phyloP scores from a whole-genome alignment of 495 filamentous ascomycete genomes.

The Penicillium salamii region DNA sequence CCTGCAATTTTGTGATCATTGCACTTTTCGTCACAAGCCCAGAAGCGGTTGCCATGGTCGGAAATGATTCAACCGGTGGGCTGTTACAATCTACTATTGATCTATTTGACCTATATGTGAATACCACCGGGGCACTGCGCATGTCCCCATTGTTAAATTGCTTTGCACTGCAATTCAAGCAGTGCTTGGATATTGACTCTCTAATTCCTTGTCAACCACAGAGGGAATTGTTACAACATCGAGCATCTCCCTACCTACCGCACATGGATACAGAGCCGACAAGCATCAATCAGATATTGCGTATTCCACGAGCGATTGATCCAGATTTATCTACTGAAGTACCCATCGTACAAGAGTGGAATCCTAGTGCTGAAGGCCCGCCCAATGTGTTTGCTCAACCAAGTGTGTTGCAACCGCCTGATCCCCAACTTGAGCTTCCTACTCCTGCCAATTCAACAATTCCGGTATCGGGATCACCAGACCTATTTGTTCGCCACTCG shows the following conservation, averaged over 20 bases:
- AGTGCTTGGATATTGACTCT: background rate
- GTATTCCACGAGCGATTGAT: no score
- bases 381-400: background rate
- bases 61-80: background rate
- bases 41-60: background rate
- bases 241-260: background rate
- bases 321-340: background rate
- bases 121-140: constrained; percentile 7
- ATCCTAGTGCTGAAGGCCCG: background rate
- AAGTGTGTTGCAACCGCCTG: background rate
- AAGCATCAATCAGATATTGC: no score
- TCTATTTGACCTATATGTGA: constrained; percentile 16
- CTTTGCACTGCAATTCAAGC: constrained; percentile 20
- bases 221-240: background rate
- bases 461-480: background rate
- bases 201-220: no score
- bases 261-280: background rate
- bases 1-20: constrained; percentile 15
- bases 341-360: background rate
- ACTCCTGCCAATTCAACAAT: background rate
- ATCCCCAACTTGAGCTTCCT: background rate
- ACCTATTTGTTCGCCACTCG: background rate
- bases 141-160: constrained; percentile 16
- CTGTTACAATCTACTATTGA: constrained; percentile 4
- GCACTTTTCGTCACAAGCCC: constrained; percentile 3